phyloP scores from a whole-genome alignment of 805 yeast species.

The Wickerhamiella allomyrinae region DNA sequence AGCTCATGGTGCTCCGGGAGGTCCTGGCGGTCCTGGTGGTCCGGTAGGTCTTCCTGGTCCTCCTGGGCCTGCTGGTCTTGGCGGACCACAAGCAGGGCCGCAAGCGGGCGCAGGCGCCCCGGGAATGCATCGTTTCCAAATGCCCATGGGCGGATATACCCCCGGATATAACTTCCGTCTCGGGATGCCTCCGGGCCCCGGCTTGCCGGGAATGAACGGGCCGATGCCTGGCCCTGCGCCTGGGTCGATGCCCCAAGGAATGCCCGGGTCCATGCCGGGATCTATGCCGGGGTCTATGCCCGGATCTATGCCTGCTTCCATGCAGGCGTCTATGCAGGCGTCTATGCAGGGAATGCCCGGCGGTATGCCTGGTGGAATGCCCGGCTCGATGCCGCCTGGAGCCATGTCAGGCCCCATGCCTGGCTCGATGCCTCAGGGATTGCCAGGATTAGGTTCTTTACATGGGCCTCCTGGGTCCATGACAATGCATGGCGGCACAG shows the following conservation, averaged over 20 bases:
- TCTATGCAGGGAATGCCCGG: neutral
- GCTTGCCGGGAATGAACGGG: neutral
- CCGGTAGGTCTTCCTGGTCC: neutral
- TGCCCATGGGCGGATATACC: conserved; percentile 1
- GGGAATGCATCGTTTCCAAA: neutral
- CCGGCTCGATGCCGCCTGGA: neutral
- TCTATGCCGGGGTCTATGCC: neutral
- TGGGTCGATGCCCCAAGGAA: neutral
- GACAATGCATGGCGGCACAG: neutral
- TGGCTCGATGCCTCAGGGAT: neutral
- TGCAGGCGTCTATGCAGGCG: neutral
- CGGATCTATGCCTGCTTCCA: neutral
- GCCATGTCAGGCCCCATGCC: neutral
- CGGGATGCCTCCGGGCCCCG: conserved; percentile 2
- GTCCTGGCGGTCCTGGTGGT: neutral
- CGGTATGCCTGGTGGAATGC: neutral
- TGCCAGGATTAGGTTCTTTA: neutral
- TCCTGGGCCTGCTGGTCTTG: neutral
- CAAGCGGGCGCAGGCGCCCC: conserved; percentile 1
- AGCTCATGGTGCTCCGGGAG: neutral
- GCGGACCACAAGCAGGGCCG: neutral
- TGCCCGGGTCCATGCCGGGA: neutral
- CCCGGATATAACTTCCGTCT: neutral
- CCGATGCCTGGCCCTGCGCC: neutral
- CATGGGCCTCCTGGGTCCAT: neutral